Base-by-base conservation (phyloP, 495 filamentous ascomycete species). In the Neurospora sp. region DNA sequence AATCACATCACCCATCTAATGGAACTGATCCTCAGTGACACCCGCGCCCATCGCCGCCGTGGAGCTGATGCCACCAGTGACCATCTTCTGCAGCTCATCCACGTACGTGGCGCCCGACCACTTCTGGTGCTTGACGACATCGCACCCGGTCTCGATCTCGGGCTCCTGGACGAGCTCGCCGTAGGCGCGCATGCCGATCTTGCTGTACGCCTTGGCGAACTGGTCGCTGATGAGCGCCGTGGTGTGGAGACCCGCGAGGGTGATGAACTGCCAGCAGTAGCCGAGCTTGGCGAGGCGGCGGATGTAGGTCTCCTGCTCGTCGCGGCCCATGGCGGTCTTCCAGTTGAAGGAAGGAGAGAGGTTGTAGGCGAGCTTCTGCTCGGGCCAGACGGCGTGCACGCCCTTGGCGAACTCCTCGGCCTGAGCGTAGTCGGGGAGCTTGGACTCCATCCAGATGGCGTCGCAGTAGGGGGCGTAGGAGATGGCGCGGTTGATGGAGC, bases 201-300 rank as follows among this genome's bases (percentile, higher is more conserved):
- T 83, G 14, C 89, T 83, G 79, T 92, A 98, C 35, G 94, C 93
- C 82, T 90, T 89, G 70, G 94, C 90, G 83, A 99, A 99, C 70
- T 90, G 88, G 81, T 98, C 90, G 59, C 89, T 89, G 83, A 96
- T 96, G 37, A 99, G 88, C 27, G 96, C 96, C 6, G 93, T 97
- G 39, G 93, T 97, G 86, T 98, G 96, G 77, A 98, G 87, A 74
- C 96, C 96, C n/a, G 94, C 96, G 41, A 99, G 90, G 39, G 96
- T 99, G 86, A 99, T 98, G 89, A 99, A 99, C 83, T 99, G 96
- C 96, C 96, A 98, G 88, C 92, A 96, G 89, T 98, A 99, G 69
- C 96, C 96, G 39, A 99, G 89, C 54, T 84, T 82, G 72, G 90
- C 93, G 46, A 99, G 91, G 27, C 95, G 93, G 74, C 90, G 84